phyloP scores from a whole-genome alignment of 768 basidiomycete genomes.

The Rossbeevera mucosa region DNA sequence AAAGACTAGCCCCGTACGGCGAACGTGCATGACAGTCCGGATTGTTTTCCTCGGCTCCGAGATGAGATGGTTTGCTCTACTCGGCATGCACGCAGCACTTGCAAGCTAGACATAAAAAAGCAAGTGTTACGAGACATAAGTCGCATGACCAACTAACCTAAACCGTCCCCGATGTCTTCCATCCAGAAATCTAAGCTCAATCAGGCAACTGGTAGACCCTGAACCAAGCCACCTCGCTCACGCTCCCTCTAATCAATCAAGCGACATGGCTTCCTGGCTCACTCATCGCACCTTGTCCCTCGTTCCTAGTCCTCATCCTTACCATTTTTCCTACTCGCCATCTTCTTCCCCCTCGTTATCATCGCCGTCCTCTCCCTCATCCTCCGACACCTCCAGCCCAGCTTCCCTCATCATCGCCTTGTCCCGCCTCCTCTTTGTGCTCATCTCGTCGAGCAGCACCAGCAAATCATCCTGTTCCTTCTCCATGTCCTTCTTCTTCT shows the following conservation, averaged over 20 bases:
- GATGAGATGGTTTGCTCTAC: background rate
- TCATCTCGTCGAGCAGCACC: conserved; percentile 89
- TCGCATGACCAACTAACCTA: too few species aligned
- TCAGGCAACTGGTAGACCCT: background rate
- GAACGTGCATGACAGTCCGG: background rate
- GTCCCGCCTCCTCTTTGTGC: conserved; percentile 77
- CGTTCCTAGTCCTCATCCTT: background rate
- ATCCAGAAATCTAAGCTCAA: background rate
- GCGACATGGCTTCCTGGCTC: background rate
- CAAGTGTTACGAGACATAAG: background rate
- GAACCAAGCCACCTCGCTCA: background rate
- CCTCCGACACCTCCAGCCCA: conserved; percentile 88
- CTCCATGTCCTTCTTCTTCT: conserved; percentile 75
- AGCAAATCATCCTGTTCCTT: conserved; percentile 96
- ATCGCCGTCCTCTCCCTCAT: conserved; percentile 73
- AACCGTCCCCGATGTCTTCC: background rate
- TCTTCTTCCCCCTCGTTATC: conserved; percentile 44
- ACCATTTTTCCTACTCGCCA: conserved; percentile 4
- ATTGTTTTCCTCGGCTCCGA: background rate
- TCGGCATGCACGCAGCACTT: background rate
- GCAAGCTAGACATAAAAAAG: background rate
- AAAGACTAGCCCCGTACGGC: background rate
- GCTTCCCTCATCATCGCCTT: conserved; percentile 70
- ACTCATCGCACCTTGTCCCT: background rate
- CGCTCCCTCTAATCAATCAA: background rate